A percentile compares a stretch with the other conserved stretches of the same genome.
These are phyloP conservation scores for Thalassiosira livingstoniorum DNA, from an alignment of 352 stramenopile species.

Conservation along the genomic window DNA sequence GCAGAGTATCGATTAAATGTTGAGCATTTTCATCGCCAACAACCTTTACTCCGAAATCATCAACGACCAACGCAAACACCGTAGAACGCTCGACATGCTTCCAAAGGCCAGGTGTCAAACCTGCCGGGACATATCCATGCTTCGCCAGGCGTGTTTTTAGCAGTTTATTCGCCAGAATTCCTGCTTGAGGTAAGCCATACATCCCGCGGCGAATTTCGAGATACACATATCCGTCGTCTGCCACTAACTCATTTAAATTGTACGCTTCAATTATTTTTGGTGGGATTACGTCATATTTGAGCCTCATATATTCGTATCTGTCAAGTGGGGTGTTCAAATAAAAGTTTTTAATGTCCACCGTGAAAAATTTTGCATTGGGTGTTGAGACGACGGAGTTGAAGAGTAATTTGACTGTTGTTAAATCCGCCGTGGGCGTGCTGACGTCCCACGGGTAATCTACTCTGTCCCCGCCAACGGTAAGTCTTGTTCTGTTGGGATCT, in stretches of 20 bases:
- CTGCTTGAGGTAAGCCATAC: constrained; percentile 25
- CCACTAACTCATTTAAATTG: constrained; percentile 9
- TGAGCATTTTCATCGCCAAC: not conserved
- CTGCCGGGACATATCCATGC: constrained; percentile 11
- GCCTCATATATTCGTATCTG: constrained; percentile 47
- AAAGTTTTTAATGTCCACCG: constrained; percentile 51
- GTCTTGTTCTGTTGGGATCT: constrained; percentile 4
- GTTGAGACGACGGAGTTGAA: constrained; percentile 50
- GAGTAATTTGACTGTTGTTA: constrained; percentile 40
- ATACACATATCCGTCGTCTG: constrained; percentile 10
- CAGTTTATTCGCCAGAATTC: constrained; percentile 3
- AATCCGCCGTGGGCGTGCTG: constrained; percentile 12
- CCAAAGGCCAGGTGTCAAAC: no score
- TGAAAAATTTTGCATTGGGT: constrained; percentile 22
- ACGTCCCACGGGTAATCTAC: constrained; percentile 28
- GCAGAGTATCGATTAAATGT: not conserved
- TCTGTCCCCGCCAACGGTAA: constrained; percentile 41
- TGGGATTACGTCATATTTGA: constrained; percentile 25
- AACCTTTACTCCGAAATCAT: constrained; percentile 2
- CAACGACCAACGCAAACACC: not conserved
- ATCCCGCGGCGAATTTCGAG: constrained; percentile 13
- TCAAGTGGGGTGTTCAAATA: constrained; percentile 47
- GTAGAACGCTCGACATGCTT: no score
- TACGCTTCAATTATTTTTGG: constrained; percentile 8
- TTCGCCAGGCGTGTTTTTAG: constrained; percentile 5